These are phyloP conservation scores for Neofusicoccum parvum DNA, from an alignment of 2,329 filamentous ascomycete genomes.

Conservation along the genomic window DNA sequence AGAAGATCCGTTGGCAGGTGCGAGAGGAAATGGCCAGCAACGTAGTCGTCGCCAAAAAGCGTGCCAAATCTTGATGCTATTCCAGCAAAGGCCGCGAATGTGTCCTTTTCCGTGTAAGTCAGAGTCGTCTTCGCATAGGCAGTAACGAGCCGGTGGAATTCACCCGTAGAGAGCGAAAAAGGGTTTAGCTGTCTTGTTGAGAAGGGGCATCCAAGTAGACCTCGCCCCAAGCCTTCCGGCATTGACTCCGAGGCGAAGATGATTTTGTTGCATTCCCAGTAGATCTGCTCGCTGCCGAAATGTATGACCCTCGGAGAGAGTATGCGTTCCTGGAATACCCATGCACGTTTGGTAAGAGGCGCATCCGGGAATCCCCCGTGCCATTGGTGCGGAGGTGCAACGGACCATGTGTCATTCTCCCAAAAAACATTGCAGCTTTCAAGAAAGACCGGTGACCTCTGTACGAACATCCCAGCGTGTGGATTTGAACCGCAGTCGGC, in stretches of 20 bases:
- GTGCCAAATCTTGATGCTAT: neutral
- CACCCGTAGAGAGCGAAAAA: neutral
- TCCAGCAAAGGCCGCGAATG: neutral
- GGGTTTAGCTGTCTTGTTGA: too few relatives aligned
- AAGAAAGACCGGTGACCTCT: neutral
- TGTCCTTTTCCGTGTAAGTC: neutral
- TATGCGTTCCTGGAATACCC: constrained; percentile 18
- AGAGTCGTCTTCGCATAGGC: neutral
- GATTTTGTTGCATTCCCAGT: constrained; percentile 9
- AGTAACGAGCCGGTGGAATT: too few relatives aligned
- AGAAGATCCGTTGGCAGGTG: neutral
- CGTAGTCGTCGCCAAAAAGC: neutral
- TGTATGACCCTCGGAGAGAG: constrained; percentile 16
- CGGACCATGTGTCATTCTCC: neutral
- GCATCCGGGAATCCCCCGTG: neutral
- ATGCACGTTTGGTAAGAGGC: too few relatives aligned
- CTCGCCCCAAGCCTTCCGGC: neutral
- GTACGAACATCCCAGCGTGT: neutral
- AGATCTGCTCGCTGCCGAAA: neutral
- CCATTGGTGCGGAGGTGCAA: neutral
- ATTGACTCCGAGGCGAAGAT: neutral
- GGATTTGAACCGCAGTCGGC: neutral
- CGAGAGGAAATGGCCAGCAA: neutral
- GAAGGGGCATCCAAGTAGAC: too few relatives aligned
- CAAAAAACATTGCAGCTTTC: neutral